Percentiles rank a stretch among this genome's conserved stretches.
These are phyloP conservation scores for Rhizopogon rudus DNA, from an alignment of 768 basidiomycete genomes.

Conservation along the genomic window DNA sequence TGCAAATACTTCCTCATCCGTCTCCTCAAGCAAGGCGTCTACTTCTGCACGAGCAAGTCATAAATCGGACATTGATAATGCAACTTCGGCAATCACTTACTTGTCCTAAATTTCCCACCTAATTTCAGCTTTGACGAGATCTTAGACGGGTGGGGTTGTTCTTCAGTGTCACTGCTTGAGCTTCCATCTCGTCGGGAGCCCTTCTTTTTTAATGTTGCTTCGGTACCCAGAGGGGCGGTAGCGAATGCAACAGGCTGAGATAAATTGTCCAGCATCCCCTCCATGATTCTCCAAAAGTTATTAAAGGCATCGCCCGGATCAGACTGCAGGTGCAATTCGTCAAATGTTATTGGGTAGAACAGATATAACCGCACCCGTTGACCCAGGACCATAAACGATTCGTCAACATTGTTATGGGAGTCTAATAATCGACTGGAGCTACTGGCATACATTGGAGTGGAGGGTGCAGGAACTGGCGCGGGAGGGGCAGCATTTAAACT, in stretches of 20 bases:
- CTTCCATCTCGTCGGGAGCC: conserved; percentile 42
- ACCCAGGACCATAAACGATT: conserved; percentile 86
- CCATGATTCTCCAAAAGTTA: conserved; percentile 85
- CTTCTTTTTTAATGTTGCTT: conserved; percentile 20
- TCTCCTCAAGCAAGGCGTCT: conserved; percentile 32
- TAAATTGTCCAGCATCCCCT: conserved; percentile 83
- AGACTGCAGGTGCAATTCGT: conserved; percentile 37
- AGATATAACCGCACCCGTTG: conserved; percentile 52
- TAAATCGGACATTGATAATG: not conserved
- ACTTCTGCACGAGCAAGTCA: conserved; percentile 10
- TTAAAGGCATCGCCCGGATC: conserved; percentile 87
- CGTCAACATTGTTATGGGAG: conserved; percentile 66
- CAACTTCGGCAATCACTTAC: conserved; percentile 7
- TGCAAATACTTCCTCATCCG: conserved; percentile 56
- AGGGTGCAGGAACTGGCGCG: conserved; percentile 30
- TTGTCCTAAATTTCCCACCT: conserved; percentile 14
- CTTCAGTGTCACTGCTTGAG: conserved; percentile 66
- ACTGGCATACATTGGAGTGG: conserved; percentile 42
- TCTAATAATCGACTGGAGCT: conserved; percentile 35
- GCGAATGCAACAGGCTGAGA: conserved; percentile 78
- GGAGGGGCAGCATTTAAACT: conserved; percentile 10
- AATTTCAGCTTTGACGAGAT: conserved; percentile 42
- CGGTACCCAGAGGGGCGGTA: conserved; percentile 63
- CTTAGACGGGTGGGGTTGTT: conserved; percentile 56
- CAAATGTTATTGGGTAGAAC: conserved; percentile 1